These are phyloP conservation scores for Hawksworthiomyces lignivorus DNA, from an alignment of 2,329 filamentous ascomycete species.

Conservation along the genomic window DNA sequence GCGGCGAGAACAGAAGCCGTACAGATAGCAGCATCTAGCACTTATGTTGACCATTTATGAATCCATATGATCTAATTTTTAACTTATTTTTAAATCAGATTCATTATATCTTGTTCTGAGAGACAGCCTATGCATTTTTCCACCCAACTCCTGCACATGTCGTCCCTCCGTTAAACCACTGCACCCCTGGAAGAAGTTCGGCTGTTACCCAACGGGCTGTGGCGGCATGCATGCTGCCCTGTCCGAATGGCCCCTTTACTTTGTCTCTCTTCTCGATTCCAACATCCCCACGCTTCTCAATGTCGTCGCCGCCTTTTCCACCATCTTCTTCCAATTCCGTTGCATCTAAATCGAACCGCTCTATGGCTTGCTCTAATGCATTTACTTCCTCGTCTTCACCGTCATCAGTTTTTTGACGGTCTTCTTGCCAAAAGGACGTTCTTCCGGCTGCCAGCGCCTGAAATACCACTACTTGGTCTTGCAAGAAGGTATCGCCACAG, in stretches of 20 bases:
- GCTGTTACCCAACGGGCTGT: slow-evolving; percentile 55
- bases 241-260: slow-evolving; percentile 43
- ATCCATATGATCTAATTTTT: no score
- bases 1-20: no score
- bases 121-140: neutral
- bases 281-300: no score
- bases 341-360: slow-evolving; percentile 24
- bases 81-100: no score
- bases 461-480: slow-evolving; percentile 55
- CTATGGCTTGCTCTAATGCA: slow-evolving; percentile 12
- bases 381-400: slow-evolving; percentile 8
- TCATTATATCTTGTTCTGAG: no score
- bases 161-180: slow-evolving; percentile 44
- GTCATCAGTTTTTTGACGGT: slow-evolving; percentile 13
- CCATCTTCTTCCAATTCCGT: slow-evolving; percentile 17
- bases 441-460: slow-evolving; percentile 48
- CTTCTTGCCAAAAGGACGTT: slow-evolving; percentile 36
- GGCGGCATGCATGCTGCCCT: slow-evolving; percentile 47
- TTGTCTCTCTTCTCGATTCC: slow-evolving; percentile 33
- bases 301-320: no score
- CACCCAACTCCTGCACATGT: slow-evolving; percentile 40
- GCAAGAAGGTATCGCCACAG: slow-evolving; percentile 48
- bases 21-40: no score
- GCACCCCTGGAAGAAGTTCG: slow-evolving; percentile 39
- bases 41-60: no score